These are phyloP conservation scores for Cymbopogon flexuosus DNA, from an alignment of 202 grass and related monocot species.

Conservation along the genomic window DNA sequence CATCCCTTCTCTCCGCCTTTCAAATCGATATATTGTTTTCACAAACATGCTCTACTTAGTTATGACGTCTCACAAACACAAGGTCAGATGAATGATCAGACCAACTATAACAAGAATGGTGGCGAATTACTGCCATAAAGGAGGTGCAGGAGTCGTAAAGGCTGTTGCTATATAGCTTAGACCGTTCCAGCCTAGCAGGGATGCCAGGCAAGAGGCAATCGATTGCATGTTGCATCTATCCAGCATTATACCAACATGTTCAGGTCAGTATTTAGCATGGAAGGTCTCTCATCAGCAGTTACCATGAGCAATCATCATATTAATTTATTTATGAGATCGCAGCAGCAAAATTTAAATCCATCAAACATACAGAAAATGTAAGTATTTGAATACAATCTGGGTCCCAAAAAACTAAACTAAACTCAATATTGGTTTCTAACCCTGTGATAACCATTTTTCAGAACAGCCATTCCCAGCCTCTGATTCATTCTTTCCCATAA, in stretches of 20 bases:
- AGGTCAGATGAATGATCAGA: neutral
- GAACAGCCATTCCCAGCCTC: neutral
- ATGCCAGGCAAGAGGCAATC: no score
- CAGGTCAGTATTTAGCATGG: neutral
- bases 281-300: neutral
- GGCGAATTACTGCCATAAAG: neutral
- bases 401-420: neutral
- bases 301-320: neutral
- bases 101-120: neutral
- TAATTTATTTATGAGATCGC: neutral
- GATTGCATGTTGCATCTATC: no score
- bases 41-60: neutral
- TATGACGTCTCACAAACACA: neutral
- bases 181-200: no score
- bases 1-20: no score
- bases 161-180: no score
- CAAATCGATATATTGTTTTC: no score
- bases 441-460: neutral
- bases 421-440: neutral
- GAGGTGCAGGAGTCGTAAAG: no score
- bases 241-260: neutral
- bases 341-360: neutral
- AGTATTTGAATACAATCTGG: neutral
- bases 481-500: neutral
- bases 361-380: neutral